Base-by-base conservation (phyloP, 352 stramenopile genomes). In the Phytophthora cajani region DNA sequence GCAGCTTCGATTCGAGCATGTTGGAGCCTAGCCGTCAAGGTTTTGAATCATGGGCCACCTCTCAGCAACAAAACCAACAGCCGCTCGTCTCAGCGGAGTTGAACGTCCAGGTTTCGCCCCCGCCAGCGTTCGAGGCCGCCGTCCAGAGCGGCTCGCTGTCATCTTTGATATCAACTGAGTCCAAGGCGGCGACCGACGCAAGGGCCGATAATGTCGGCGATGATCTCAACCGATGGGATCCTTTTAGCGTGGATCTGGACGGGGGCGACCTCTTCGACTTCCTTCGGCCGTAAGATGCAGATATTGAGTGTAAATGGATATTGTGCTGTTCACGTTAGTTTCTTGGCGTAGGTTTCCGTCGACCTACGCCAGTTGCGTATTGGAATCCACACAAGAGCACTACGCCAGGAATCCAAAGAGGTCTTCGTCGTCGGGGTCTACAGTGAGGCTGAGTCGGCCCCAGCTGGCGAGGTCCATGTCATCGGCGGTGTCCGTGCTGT, bases 181-280 rank as follows among this genome's bases (percentile, higher is more conserved):
- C 47, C 14, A 7, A 14, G 5, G 12, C n/a, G 40, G 40, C 16
- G n/a, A n/a, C 33, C 0, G 66, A 69, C 2, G 12, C 11, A 8
- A 56, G 51, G 3, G 49, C 55, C 11, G 78, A 87, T 0, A 69
- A 71, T 40, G 75, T 86, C 10, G 63, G 72, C 33, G 53, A 86
- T 25, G 84, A 90, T 40, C 55, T 84, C 32, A 81, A 85, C 52
- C 79, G 71, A 16, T 92, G 78, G 81, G 80, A 92, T 36, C 77
- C 80, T 27, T 88, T 93, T 67, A 80, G 91, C 62, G 82, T 93
- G 50, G 79, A 73, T 27, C 70, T 93, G 64, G 84, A 89, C 64
- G 82, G 89, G 36, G 82, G 92, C 51, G 84, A 93, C 33, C 72
- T 95, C 16, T 95, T 95, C 63, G 80, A 87, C 49, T 95, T 95